Evolutionary conservation across 225 moss, liverwort and hornwort species (phyloP).

Genomic region (Neckera pumila): DNA sequence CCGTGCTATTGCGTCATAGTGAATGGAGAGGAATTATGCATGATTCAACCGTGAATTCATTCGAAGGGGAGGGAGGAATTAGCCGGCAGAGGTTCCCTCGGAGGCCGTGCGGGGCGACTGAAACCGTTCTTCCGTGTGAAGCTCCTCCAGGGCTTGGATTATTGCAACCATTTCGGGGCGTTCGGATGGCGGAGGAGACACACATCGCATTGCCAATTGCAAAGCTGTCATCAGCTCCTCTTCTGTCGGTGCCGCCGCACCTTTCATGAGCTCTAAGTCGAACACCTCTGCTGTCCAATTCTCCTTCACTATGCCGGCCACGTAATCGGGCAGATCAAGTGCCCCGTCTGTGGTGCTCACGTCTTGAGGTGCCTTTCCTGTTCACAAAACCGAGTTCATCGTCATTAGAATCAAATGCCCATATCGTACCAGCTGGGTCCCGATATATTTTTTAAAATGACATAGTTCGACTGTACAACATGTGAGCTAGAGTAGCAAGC

Average conservation of each 20-base stretch:
- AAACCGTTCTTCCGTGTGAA: conserved; percentile 21
- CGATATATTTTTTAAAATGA: too few species aligned
- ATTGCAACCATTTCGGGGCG: conserved; percentile 69
- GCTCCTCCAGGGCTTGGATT: conserved; percentile 55
- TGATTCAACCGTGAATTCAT: background rate
- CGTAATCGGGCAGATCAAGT: conserved; percentile 66
- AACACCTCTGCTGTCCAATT: conserved; percentile 87
- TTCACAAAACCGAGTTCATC: background rate
- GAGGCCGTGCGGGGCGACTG: conserved; percentile 22
- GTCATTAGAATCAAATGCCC: background rate
- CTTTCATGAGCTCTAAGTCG: conserved; percentile 74
- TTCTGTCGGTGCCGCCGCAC: conserved; percentile 50
- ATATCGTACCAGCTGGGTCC: too few species aligned
- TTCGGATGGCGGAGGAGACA: conserved; percentile 47
- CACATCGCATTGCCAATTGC: conserved; percentile 91
- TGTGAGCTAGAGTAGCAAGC: background rate
- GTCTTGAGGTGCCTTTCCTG: conserved; percentile 60
- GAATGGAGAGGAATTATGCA: background rate
- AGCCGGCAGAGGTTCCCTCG: conserved; percentile 8
- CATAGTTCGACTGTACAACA: background rate
- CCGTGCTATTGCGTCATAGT: conserved; percentile 4
- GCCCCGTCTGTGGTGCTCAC: conserved; percentile 61
- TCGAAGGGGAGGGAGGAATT: background rate
- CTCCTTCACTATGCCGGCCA: conserved; percentile 78
- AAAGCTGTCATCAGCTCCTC: conserved; percentile 78